Conservation (phyloP, 2,329 filamentous ascomycete genomes). For the Arthrobotrys megalospora region DNA sequence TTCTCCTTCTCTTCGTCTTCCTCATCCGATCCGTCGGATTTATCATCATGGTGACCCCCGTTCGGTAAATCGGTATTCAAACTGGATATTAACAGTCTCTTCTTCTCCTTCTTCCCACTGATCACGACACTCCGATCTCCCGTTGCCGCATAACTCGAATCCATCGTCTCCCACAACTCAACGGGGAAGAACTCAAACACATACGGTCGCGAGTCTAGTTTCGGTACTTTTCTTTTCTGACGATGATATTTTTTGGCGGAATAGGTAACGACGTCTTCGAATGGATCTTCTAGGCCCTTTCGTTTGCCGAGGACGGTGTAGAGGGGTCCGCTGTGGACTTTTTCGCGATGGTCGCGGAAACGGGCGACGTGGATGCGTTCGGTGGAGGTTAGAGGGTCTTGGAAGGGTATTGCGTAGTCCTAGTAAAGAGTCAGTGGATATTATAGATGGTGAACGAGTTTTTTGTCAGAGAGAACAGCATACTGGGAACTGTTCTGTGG, state of each 20-base stretch:
- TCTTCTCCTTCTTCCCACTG: conserved; percentile 61
- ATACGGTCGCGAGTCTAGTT: conserved; percentile 64
- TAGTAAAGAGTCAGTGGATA: background rate
- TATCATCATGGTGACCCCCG: conserved; percentile 60
- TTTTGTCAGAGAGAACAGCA: conserved; percentile 7
- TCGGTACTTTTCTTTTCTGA: conserved; percentile 63
- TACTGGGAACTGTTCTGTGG: conserved; percentile 64
- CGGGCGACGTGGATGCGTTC: conserved; percentile 61
- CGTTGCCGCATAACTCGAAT: conserved; percentile 50
- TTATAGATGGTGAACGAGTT: background rate
- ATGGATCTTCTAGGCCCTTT: conserved; percentile 64
- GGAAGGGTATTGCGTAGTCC: conserved; percentile 60
- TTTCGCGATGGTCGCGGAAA: conserved; percentile 64
- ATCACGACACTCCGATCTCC: conserved; percentile 62
- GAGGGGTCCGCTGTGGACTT: conserved; percentile 64
- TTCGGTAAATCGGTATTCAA: conserved; percentile 61
- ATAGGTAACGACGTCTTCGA: conserved; percentile 64
- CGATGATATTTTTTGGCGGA: conserved; percentile 63
- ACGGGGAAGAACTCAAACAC: conserved; percentile 64
- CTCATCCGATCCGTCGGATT: conserved; percentile 66
- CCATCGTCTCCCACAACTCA: conserved; percentile 64
- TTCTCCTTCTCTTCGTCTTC: conserved; percentile 64
- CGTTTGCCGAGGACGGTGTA: conserved; percentile 64
- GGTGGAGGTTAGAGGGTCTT: conserved; percentile 45
- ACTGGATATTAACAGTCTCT: conserved; percentile 62